Evolutionary conservation across 805 yeast genomes (phyloP), one percentile per base, ranked within the genome.

Genomic region (Saccharomyces eubayanus): DNA sequence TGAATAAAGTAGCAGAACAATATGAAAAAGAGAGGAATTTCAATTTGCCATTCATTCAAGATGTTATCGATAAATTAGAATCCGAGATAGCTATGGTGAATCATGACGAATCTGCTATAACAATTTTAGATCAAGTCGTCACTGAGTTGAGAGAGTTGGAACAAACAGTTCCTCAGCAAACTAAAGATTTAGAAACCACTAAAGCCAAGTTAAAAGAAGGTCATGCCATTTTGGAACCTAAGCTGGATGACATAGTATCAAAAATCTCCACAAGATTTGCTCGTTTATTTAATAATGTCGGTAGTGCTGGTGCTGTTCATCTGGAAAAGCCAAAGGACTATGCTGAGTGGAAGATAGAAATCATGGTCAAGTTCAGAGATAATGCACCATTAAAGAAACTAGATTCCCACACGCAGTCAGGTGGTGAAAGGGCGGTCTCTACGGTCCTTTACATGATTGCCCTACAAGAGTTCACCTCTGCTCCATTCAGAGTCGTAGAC

Each of bases 351-450:
- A 80, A 82, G 61, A 71, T 94, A 50, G 87, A 87, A 55, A 88
- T 95, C 47, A 67, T 82, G 67, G 98, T 94, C 8, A 83, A 89
- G 57, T 94, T 94, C 68, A 78, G 99, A 64, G 89, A 86, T 59
- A 80, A 77, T 49, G 82, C 90, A 14, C 82, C 77, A n/a, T 68
- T 87, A 55, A 83, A 83, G 57, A 79, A 80, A 20, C 75, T 94
- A 49, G 91, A 89, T 62, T 82, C 89, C n/a, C 89, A 86, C 54
- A 82, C 92, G 2, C 99, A 94, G 67, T 89, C 97, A 1, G 99
- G 99, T 53, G 99, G 99, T 50, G 99, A 94, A 69, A 81, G 96
- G 63, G 96, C 98, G 0, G 96, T 94, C 0, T 85, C 97, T 0
- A 94, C 98, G 0, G 92, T 92, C 2, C 80, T 91, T 51, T 94